Base-by-base conservation (phyloP, 495 filamentous ascomycete genomes). In the Massariosphaeria phaeospora region DNA sequence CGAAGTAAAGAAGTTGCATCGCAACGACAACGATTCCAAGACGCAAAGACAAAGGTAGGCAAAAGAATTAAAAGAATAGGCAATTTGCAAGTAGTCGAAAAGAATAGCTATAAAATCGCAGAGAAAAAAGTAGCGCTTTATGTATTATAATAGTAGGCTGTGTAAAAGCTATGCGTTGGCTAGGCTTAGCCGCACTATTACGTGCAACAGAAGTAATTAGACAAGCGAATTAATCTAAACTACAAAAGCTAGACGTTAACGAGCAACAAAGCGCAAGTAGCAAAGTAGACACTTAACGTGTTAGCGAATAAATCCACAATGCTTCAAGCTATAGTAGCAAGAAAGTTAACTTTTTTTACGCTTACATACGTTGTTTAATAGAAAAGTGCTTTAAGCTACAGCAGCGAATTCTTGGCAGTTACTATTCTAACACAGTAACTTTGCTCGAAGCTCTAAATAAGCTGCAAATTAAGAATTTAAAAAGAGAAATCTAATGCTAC, bases 381-480 rank as follows among this genome's bases (percentile, higher is more conserved):
- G 40, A 54, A 54, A 54, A 54, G 40, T 45, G 26, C 51, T 45
- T 36, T 17, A 33, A 54, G 40, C 26, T 54, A 54, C 40, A 45
- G 39, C 13, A 45, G 51, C 51, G 26, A 30, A 43, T 45, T 15
- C 51, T 54, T 45, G 27, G 51, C 24, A 13, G 3, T 54, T 15
- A 54, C 51, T 18, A 51, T 54, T 29, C 12, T 44, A 44, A 31
- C 39, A 45, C 18, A 45, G 51, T 34, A 29, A 45, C 23, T 7
- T 27, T 26, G 25, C 42, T 45, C 9, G 25, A 45, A 45, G n/a
- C 48, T 51, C 34, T 40, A 51, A 25, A 51, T 27, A 9, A 25
- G 35, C 41, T 11, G 48, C 48, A 36, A 30, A 40, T 40, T 5
- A 24, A 29, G 9, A 23, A 51, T 35, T 31, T 41, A 39, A 35